These are phyloP conservation scores for Dendrobium chrysotoxum DNA, from an alignment of 106 monocot genomes.

Conservation along the genomic window DNA sequence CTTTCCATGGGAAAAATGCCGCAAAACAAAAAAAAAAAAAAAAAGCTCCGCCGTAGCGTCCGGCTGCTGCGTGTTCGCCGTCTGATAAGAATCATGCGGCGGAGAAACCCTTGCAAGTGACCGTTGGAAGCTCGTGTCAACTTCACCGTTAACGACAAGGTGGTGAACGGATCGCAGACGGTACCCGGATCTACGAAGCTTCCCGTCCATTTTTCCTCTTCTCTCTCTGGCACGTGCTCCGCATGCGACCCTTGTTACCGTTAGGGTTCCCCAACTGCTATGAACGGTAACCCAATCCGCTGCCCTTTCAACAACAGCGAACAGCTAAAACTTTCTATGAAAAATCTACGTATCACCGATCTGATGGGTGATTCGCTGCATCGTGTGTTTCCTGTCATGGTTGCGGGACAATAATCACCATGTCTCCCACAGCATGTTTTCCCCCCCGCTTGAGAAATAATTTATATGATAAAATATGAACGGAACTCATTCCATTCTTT, in stretches of 20 bases:
- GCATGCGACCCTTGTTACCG: conserved; percentile 16
- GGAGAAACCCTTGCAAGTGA: conserved; percentile 7
- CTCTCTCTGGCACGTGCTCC: conserved; percentile 14
- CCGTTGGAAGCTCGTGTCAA: conserved; percentile 20
- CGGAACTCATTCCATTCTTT: background rate
- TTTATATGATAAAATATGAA: background rate
- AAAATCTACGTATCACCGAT: no score
- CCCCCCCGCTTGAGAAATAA: background rate
- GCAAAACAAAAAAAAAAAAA: background rate
- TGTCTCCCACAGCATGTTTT: background rate
- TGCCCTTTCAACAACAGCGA: background rate
- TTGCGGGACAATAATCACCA: background rate
- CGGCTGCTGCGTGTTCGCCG: background rate
- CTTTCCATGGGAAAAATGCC: conserved; percentile 11
- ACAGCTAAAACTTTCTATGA: background rate
- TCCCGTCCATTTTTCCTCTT: background rate
- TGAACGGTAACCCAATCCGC: background rate
- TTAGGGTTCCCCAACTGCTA: conserved; percentile 1
- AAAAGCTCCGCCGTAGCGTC: background rate
- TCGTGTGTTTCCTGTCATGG: background rate
- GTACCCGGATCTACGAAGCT: conserved; percentile 13
- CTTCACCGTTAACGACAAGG: conserved; percentile 33
- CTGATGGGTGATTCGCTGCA: background rate
- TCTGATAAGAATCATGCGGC: conserved; percentile 35
- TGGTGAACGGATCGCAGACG: background rate